Evolutionary conservation across 257 asterid genomes (phyloP).

Genomic region (Fraxinus quadrangulata): DNA sequence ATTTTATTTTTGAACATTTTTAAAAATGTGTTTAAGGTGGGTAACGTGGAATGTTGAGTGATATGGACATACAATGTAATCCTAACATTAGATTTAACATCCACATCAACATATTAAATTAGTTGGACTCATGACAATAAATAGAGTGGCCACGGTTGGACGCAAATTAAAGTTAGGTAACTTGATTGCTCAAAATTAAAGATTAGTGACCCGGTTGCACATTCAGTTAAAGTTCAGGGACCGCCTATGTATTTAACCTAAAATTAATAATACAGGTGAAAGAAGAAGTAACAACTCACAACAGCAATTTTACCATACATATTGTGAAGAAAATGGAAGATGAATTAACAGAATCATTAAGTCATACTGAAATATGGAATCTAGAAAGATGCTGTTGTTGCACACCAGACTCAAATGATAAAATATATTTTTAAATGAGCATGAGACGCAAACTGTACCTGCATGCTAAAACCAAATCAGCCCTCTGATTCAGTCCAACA

Average conservation of each 20-base stretch:
- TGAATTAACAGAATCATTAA: conserved; percentile 7
- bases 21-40: too few relatives aligned
- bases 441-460: conserved; percentile 51
- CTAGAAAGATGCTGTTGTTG: background rate
- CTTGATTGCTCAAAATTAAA: too few relatives aligned
- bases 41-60: too few relatives aligned
- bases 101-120: too few relatives aligned
- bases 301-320: conserved; percentile 8
- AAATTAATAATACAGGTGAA: background rate
- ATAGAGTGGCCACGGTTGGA: too few relatives aligned
- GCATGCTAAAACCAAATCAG: conserved; percentile 88
- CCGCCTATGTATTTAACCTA: background rate
- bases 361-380: background rate
- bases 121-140: too few relatives aligned
- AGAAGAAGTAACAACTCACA: background rate
- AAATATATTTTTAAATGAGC: conserved; percentile 1
- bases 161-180: too few relatives aligned
- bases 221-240: too few relatives aligned
- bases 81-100: too few relatives aligned
- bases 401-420: background rate
- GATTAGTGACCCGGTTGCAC: too few relatives aligned
- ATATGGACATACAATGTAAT: too few relatives aligned
- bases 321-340: background rate
- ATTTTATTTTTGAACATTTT: too few relatives aligned
- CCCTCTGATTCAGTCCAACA: conserved; percentile 94